phyloP scores from a whole-genome alignment of 768 basidiomycete species.

The Rhodotorula sphaerocarpa region DNA sequence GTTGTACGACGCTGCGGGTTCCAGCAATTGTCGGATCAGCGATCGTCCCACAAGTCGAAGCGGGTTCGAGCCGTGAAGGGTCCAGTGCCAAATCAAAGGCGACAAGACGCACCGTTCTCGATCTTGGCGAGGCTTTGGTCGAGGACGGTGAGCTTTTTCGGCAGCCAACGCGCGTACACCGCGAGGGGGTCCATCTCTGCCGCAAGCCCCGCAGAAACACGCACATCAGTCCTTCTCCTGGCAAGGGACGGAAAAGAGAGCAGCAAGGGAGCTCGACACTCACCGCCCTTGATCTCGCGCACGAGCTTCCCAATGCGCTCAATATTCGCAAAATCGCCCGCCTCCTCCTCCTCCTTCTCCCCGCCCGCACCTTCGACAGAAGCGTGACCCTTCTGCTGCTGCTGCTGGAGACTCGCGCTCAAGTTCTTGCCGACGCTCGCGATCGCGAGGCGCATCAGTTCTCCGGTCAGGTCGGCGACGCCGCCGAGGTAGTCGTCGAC shows the following conservation, averaged over 20 bases:
- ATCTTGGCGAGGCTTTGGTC: constrained; percentile 85
- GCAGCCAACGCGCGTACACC: constrained; percentile 61
- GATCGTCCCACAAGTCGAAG: neutral
- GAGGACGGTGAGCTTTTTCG: constrained; percentile 82
- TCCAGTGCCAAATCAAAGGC: no score
- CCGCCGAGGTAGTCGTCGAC: constrained; percentile 80
- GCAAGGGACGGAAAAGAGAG: constrained; percentile 49
- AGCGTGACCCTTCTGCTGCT: no score
- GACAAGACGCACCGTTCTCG: constrained; percentile 77
- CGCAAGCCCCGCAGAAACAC: constrained; percentile 49
- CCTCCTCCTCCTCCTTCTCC: constrained; percentile 3
- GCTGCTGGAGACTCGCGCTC: neutral
- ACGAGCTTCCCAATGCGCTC: constrained; percentile 42
- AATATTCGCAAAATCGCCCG: constrained; percentile 42
- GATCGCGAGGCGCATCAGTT: constrained; percentile 92
- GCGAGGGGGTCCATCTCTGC: constrained; percentile 61
- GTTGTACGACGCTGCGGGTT: constrained; percentile 27
- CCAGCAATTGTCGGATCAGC: neutral
- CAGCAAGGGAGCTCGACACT: constrained; percentile 18
- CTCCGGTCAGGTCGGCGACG: constrained; percentile 87
- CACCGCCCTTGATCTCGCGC: constrained; percentile 44
- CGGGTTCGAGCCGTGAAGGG: no score
- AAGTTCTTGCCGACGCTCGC: constrained; percentile 53
- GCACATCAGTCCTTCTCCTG: constrained; percentile 46
- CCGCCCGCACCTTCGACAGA: neutral